phyloP scores from a whole-genome alignment of 2,329 filamentous ascomycete genomes.

The Lachnellula arida region DNA sequence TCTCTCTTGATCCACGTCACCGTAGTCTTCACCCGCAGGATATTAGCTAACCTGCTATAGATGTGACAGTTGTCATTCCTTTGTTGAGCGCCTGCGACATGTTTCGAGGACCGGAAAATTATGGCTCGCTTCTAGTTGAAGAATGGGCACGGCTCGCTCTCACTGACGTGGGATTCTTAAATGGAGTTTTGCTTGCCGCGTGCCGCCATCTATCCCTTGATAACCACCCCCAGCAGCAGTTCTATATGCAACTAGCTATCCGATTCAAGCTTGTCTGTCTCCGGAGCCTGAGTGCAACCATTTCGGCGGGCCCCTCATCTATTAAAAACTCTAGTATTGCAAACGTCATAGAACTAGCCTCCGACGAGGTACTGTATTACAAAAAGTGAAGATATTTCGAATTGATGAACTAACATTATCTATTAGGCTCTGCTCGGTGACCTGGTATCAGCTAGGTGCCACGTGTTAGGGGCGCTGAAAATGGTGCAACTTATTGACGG shows the following conservation, averaged over 20 bases:
- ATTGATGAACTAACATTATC: neutral
- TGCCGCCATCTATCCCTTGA: neutral
- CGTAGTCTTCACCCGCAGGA: too few species aligned
- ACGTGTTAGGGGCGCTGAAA: neutral
- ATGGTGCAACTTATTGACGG: neutral
- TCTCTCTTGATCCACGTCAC: too few species aligned
- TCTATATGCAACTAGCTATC: neutral
- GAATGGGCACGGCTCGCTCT: neutral
- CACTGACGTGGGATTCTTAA: neutral
- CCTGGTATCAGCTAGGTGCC: neutral
- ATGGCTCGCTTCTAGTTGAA: neutral
- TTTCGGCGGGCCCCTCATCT: neutral
- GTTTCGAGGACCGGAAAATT: neutral
- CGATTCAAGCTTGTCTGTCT: neutral
- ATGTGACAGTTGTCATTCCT: neutral
- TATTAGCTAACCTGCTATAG: neutral
- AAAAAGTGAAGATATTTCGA: neutral
- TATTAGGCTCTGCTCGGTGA: neutral
- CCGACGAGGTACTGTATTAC: neutral
- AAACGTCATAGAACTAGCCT: neutral
- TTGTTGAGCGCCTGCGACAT: neutral
- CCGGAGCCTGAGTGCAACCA: neutral
- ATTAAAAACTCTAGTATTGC: neutral
- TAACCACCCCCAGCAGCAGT: neutral
- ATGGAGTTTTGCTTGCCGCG: neutral